Conservation (phyloP, 805 yeast species). For the Blastobotrys muscicola region DNA sequence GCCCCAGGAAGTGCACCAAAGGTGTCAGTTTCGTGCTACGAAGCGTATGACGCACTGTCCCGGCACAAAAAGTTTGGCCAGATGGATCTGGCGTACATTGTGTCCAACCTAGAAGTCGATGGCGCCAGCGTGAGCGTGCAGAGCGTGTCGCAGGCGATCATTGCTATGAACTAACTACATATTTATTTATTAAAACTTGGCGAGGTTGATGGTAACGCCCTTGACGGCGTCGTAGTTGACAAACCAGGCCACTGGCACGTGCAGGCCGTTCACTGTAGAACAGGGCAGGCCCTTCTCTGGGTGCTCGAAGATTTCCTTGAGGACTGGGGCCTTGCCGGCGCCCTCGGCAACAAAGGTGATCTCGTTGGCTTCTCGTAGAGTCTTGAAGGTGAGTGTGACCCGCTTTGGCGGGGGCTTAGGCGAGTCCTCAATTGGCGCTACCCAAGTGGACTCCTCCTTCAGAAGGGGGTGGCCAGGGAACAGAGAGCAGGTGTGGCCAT, state of each 20-base stretch:
- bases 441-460: slow-evolving; percentile 39
- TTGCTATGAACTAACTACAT: slow-evolving; percentile 48
- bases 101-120: slow-evolving; percentile 54
- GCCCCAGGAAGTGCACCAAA: background rate
- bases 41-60: slow-evolving; percentile 65
- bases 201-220: slow-evolving; percentile 36
- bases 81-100: slow-evolving; percentile 54
- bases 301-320: slow-evolving; percentile 57
- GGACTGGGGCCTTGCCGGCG: slow-evolving; percentile 63
- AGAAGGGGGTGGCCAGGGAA: slow-evolving; percentile 77
- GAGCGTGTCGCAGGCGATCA: slow-evolving; percentile 59
- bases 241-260: slow-evolving; percentile 62
- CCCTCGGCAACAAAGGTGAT: slow-evolving; percentile 89
- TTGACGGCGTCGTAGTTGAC: slow-evolving; percentile 69
- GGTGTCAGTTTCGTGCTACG: slow-evolving; percentile 63
- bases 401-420: slow-evolving; percentile 94
- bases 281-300: slow-evolving; percentile 44
- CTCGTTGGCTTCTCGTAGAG: slow-evolving; percentile 41
- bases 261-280: slow-evolving; percentile 57
- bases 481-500: slow-evolving; percentile 89
- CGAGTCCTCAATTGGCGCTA: slow-evolving; percentile 65
- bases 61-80: slow-evolving; percentile 57
- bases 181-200: slow-evolving; percentile 5
- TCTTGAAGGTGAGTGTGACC: slow-evolving; percentile 80
- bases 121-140: slow-evolving; percentile 75